Evolutionary conservation across 345 rosid genomes (phyloP).

Genomic region (Sisymbrium altissimum): DNA sequence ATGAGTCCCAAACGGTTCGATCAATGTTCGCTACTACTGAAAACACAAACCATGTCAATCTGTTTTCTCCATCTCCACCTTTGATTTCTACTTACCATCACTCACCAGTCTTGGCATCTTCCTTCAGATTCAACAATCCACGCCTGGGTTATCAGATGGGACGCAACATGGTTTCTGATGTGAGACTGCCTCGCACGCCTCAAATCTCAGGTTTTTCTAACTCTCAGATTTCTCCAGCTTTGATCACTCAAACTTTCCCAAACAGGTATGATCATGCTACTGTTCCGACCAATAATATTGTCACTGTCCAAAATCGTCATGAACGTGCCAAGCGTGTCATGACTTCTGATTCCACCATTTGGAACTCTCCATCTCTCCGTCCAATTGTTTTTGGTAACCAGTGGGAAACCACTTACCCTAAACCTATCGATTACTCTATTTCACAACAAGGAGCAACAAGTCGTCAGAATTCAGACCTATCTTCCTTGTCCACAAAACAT

Average conservation of each 20-base stretch:
- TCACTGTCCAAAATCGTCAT: background rate
- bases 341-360: background rate
- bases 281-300: background rate
- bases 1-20: background rate
- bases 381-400: background rate
- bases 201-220: background rate
- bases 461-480: too few species aligned
- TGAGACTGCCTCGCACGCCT: background rate
- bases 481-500: too few species aligned
- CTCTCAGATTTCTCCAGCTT: background rate
- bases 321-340: background rate
- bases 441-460: too few species aligned
- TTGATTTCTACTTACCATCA: background rate
- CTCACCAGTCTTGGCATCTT: background rate
- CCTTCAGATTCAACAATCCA: background rate
- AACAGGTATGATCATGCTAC: background rate
- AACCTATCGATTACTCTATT: background rate
- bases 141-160: background rate
- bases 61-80: background rate
- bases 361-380: background rate
- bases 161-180: background rate
- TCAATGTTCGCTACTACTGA: background rate
- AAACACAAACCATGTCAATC: background rate
- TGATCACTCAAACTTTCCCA: background rate
- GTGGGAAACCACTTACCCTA: background rate